phyloP scores from a whole-genome alignment of 768 basidiomycete genomes.

The Amanita pseudoporphyria region DNA sequence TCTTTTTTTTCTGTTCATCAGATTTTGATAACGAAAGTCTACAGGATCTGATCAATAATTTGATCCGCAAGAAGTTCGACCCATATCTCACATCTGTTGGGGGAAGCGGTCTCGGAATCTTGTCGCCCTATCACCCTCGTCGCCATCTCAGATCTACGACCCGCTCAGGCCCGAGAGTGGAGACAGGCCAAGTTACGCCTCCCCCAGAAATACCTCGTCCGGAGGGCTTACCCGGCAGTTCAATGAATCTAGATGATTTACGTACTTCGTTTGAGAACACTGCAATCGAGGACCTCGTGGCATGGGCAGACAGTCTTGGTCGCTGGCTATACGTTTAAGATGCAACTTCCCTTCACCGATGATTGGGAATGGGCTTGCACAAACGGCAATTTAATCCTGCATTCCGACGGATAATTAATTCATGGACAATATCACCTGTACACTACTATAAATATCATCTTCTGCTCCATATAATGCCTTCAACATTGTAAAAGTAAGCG shows the following conservation, averaged over 20 bases:
- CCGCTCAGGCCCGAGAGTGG: slow-evolving; percentile 12
- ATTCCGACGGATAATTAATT: background rate
- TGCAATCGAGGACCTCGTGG: slow-evolving; percentile 30
- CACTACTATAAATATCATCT: background rate
- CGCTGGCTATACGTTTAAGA: slow-evolving; percentile 53
- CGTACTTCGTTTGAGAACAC: slow-evolving; percentile 35
- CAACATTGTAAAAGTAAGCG: background rate
- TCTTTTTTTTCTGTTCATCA: slow-evolving; percentile 21
- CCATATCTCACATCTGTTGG: slow-evolving; percentile 91
- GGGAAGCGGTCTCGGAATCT: slow-evolving; percentile 84
- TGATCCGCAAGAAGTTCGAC: slow-evolving; percentile 58
- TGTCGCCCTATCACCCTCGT: slow-evolving; percentile 49
- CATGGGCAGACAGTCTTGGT: slow-evolving; percentile 46
- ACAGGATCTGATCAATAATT: slow-evolving; percentile 44
- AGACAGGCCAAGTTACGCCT: slow-evolving; percentile 36
- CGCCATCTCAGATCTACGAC: slow-evolving; percentile 23
- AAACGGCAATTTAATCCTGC: slow-evolving; percentile 4
- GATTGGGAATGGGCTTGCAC: slow-evolving; percentile 1
- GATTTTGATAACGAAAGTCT: slow-evolving; percentile 62
- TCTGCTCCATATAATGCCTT: background rate
- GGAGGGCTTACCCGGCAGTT: slow-evolving; percentile 14
- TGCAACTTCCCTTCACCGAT: background rate
- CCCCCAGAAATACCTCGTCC: slow-evolving; percentile 23
- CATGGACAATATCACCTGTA: background rate
- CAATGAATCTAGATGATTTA: slow-evolving; percentile 21